These are phyloP conservation scores for Gleditsia sinensis DNA, from an alignment of 306 rosid species.

Conservation along the genomic window DNA sequence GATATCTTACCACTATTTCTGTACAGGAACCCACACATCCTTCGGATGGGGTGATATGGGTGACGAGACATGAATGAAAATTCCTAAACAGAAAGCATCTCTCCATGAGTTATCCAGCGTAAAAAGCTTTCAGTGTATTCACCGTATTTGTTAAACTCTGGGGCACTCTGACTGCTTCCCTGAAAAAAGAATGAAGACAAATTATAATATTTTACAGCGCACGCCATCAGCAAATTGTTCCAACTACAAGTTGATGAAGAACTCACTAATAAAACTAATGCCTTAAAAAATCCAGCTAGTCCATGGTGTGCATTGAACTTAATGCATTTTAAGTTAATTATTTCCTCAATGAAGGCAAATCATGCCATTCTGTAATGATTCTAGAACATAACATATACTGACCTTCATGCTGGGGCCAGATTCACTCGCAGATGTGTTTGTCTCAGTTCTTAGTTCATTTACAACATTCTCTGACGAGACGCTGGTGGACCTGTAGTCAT, in stretches of 20 bases:
- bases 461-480: constrained; percentile 53
- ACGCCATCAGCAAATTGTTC: not conserved
- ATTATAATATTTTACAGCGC: too few species aligned
- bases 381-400: constrained; percentile 24
- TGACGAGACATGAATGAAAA: constrained; percentile 19
- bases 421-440: constrained; percentile 47
- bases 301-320: not conserved
- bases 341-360: not conserved
- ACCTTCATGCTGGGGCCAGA: constrained; percentile 55
- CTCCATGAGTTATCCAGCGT: constrained; percentile 46
- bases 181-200: constrained; percentile 17
- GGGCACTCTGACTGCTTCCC: constrained; percentile 37
- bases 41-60: constrained; percentile 40
- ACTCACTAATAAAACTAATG: not conserved
- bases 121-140: constrained; percentile 33
- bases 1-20: constrained; percentile 35
- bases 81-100: constrained; percentile 30
- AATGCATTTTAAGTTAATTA: not conserved
- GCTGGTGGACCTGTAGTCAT: constrained; percentile 53
- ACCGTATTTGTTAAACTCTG: constrained; percentile 23
- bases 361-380: not conserved
- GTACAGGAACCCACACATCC: constrained; percentile 49
- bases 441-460: constrained; percentile 47
- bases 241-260: not conserved
- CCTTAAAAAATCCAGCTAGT: not conserved